These are phyloP conservation scores for Jamesozyma spencerorum DNA, from an alignment of 805 yeast species.

Conservation along the genomic window DNA sequence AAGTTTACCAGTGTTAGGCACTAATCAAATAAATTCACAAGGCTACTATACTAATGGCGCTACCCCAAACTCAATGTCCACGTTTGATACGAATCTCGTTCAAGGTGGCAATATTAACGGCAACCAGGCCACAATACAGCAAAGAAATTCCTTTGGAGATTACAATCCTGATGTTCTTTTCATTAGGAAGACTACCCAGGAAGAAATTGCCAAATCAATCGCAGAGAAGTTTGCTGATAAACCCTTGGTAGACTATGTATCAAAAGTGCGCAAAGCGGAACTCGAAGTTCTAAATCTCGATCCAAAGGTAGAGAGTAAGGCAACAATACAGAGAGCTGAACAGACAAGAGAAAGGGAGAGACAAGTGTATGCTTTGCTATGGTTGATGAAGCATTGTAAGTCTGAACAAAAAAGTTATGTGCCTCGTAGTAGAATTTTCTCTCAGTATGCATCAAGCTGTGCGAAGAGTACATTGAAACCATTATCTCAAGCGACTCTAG, in stretches of 20 bases:
- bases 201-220: conserved; percentile 18
- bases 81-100: not conserved
- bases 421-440: conserved; percentile 58
- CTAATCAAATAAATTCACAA: not conserved
- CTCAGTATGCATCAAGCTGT: conserved; percentile 50
- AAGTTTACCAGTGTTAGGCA: not conserved
- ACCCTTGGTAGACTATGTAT: conserved; percentile 36
- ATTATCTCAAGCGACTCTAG: conserved; percentile 66
- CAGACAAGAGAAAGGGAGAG: conserved; percentile 44
- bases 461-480: conserved; percentile 45
- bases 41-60: too few relatives aligned
- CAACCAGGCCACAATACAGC: not conserved
- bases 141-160: not conserved
- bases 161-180: not conserved
- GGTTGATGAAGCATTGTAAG: conserved; percentile 59
- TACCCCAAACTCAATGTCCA: too few relatives aligned
- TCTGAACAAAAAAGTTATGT: conserved; percentile 41
- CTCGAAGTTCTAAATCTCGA: conserved; percentile 21
- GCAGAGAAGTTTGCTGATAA: conserved; percentile 23
- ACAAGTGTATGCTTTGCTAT: conserved; percentile 73
- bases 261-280: conserved; percentile 35
- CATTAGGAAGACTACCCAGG: conserved; percentile 17
- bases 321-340: conserved; percentile 24
- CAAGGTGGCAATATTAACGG: not conserved
- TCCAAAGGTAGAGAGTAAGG: conserved; percentile 20